phyloP scores from a whole-genome alignment of 345 rosid species.

The Eucalyptus tenuipes region DNA sequence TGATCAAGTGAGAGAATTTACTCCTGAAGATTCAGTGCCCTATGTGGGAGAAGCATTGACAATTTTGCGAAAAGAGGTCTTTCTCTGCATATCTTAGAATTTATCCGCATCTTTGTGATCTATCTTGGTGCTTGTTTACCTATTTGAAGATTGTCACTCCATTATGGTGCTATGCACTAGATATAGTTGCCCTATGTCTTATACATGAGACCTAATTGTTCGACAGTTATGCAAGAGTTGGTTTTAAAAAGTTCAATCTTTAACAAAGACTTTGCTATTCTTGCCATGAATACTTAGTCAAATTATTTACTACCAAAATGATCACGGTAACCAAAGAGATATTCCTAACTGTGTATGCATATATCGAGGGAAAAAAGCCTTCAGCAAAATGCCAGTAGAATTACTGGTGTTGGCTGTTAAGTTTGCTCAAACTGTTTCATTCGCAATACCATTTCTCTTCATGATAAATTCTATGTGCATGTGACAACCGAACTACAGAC shows the following conservation, averaged over 20 bases:
- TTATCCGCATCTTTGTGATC: not conserved
- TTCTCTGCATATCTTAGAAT: not conserved
- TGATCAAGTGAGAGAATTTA: slow-evolving; percentile 67
- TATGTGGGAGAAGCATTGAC: slow-evolving; percentile 94
- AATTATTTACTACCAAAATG: not conserved
- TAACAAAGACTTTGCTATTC: not conserved
- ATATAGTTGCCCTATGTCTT: not conserved
- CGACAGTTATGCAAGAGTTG: not conserved
- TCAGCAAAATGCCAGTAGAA: not conserved
- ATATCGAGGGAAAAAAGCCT: not conserved
- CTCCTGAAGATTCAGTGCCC: slow-evolving; percentile 81
- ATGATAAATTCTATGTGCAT: not conserved
- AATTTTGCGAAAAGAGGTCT: slow-evolving; percentile 78
- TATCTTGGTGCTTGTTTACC: not conserved
- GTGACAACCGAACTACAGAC: not conserved
- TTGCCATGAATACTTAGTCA: not conserved
- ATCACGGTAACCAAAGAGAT: not conserved
- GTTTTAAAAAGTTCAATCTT: not conserved
- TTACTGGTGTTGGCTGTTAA: not conserved
- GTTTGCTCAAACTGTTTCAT: not conserved
- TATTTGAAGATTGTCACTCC: not conserved
- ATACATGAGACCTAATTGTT: not conserved
- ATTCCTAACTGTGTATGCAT: not conserved
- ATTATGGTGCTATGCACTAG: not conserved
- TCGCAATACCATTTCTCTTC: not conserved